A percentile compares a stretch with the other conserved stretches of the same genome.
phyloP scores from a whole-genome alignment of 805 yeast genomes.

The Lipomyces japonicus region DNA sequence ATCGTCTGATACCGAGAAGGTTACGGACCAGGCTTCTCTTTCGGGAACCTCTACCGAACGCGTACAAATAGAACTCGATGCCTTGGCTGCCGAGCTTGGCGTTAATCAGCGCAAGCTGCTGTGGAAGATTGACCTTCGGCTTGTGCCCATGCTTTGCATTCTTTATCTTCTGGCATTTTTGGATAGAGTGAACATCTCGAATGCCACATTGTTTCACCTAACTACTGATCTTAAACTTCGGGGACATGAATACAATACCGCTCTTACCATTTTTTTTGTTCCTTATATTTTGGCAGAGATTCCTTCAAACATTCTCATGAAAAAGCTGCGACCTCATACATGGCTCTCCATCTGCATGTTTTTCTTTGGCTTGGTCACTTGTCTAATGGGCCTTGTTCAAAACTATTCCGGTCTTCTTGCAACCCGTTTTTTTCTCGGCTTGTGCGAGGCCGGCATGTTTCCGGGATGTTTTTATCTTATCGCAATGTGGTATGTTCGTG shows the following conservation, averaged over 20 bases:
- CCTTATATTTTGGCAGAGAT: slow-evolving; percentile 59
- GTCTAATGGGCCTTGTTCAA: slow-evolving; percentile 61
- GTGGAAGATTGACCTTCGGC: slow-evolving; percentile 64
- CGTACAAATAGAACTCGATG: slow-evolving; percentile 14
- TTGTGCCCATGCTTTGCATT: slow-evolving; percentile 72
- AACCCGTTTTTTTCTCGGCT: slow-evolving; percentile 62
- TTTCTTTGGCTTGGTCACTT: slow-evolving; percentile 59
- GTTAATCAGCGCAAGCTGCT: slow-evolving; percentile 54
- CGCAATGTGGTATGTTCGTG: slow-evolving; percentile 59
- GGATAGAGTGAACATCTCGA: slow-evolving; percentile 73
- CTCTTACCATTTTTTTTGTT: slow-evolving; percentile 66
- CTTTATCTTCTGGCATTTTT: slow-evolving; percentile 72
- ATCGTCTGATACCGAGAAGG: not conserved
- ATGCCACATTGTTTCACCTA: slow-evolving; percentile 73
- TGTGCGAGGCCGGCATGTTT: slow-evolving; percentile 67
- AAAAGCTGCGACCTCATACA: slow-evolving; percentile 56
- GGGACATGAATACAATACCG: slow-evolving; percentile 60
- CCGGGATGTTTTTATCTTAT: slow-evolving; percentile 72
- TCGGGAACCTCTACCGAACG: not conserved
- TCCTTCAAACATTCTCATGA: slow-evolving; percentile 59
- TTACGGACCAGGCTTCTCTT: not conserved
- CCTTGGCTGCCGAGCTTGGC: slow-evolving; percentile 45
- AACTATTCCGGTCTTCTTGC: slow-evolving; percentile 58
- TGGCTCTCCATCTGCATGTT: slow-evolving; percentile 61
- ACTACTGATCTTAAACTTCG: slow-evolving; percentile 49